A percentile compares a stretch with the other conserved stretches of the same genome.
These are phyloP conservation scores for Lasiosphaeria hispida DNA, from an alignment of 495 filamentous ascomycete species.

Conservation along the genomic window DNA sequence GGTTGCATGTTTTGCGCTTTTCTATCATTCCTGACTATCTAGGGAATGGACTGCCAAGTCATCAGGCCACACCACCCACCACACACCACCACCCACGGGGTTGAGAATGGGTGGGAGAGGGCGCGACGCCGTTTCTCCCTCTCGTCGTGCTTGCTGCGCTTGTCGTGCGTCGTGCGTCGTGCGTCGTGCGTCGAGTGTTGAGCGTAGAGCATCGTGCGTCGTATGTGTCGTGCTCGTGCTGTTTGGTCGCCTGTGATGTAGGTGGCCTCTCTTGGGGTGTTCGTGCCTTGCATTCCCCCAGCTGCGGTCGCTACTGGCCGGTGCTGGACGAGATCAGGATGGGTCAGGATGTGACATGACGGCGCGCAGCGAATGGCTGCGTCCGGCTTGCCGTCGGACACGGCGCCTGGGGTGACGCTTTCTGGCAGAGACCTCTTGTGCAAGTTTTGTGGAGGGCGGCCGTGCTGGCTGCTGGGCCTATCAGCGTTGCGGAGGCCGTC, in stretches of 20 bases:
- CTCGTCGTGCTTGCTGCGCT: neutral
- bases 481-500: slow-evolving; percentile 22
- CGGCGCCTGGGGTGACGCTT: slow-evolving; percentile 18
- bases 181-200: no score
- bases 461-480: slow-evolving; percentile 25
- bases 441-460: slow-evolving; percentile 28
- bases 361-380: slow-evolving; percentile 34
- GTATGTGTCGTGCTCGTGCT: no score
- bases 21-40: no score
- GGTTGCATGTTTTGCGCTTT: neutral
- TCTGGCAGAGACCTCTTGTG: slow-evolving; percentile 23
- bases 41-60: no score
- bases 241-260: slow-evolving; percentile 18
- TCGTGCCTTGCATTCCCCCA: slow-evolving; percentile 31
- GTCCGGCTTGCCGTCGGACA: slow-evolving; percentile 26
- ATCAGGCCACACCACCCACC: neutral
- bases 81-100: slow-evolving; percentile 2
- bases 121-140: slow-evolving; percentile 20
- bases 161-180: no score
- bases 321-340: slow-evolving; percentile 1
- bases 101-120: slow-evolving; percentile 3
- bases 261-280: slow-evolving; percentile 28
- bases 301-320: slow-evolving; percentile 28
- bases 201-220: no score
- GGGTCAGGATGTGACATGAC: slow-evolving; percentile 25